Base-by-base conservation (phyloP, 202 grass and related monocot genomes). In the Elaeis oleifera region DNA sequence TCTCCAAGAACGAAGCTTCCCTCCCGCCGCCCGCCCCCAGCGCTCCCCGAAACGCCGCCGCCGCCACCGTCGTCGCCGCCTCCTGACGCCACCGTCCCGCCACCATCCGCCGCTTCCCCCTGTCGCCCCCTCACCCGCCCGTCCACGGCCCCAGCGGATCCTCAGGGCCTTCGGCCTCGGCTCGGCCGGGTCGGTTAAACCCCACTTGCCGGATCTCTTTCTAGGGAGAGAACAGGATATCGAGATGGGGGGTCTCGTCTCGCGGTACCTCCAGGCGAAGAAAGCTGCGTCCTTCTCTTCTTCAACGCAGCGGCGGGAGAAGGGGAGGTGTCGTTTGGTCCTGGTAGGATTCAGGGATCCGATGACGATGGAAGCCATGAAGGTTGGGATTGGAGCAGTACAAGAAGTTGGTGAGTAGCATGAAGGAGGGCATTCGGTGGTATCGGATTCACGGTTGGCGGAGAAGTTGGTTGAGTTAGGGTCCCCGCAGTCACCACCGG, bases 101-200 rank as follows among this genome's bases (percentile, higher is more conserved):
- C 22, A 24, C 53, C 18, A 50, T 63, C 8, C 81, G 74, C 44
- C 58, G 69, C 62, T 62, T 76, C 39, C 84, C 5, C 86, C 83
- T 17, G 53, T 74, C 6, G 59, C 74, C 14, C 54, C 19, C 8
- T 77, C 9, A 39, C 6, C 18, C 84, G 79, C 59, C 72, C 22
- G 63, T 84, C 71, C 92, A 97, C 53, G 88, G 60, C 3, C 92
- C 17, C 88, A 84, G 58, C 84, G 79, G 50, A 15, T 56, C 23
- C 18, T 77, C 64, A 81, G 69, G n/a, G 77, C 88, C 25, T 97
- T 97, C 70, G 44, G 82, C 71, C 50, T 75, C 24, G 74, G 72
- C 1, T 63, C 75, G 50, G 20, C 4, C 27, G 16, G 44, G 50
- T 44, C 29, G 29, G 21, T 31, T 32, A 14, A 58, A 61, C 63